Evolutionary conservation across 2,329 filamentous ascomycete genomes (phyloP).

Genomic region (Colletotrichum lindemuthianum): DNA sequence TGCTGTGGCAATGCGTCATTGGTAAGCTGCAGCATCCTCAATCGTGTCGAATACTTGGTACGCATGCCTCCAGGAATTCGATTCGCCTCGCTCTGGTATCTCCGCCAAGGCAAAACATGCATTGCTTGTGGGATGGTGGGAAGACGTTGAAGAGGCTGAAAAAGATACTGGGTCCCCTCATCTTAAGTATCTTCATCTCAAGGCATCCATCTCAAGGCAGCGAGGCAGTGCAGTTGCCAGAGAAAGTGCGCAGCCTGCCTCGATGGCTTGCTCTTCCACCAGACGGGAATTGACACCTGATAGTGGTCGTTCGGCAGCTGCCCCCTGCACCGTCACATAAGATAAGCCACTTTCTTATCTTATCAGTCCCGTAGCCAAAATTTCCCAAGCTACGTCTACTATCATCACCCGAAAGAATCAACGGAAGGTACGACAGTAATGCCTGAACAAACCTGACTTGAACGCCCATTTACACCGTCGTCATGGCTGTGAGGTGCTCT

Average conservation of each 20-base stretch:
- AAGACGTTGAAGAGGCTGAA: conserved; percentile 25
- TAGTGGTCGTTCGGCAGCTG: not conserved
- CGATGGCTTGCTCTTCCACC: not conserved
- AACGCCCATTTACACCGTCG: conserved; percentile 4
- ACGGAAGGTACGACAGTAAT: not conserved
- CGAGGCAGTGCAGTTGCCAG: conserved; percentile 19
- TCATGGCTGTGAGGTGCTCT: conserved; percentile 55
- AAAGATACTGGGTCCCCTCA: conserved; percentile 3
- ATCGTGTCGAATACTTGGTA: not conserved
- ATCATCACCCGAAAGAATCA: not conserved
- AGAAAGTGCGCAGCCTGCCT: not conserved
- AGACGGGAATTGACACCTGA: conserved; percentile 1
- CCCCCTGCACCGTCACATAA: conserved; percentile 27
- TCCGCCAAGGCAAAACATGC: not conserved
- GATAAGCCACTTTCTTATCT: conserved; percentile 24
- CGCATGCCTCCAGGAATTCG: not conserved
- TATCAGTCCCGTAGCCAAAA: conserved; percentile 28
- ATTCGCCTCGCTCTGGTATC: not conserved
- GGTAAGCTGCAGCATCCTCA: conserved; percentile 18
- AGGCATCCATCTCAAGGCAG: not conserved
- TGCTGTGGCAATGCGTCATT: conserved; percentile 27
- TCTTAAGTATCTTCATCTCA: not conserved
- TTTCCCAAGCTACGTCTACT: conserved; percentile 16
- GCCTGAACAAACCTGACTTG: not conserved
- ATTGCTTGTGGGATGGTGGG: not conserved